Evolutionary conservation across 2,329 filamentous ascomycete species (phyloP), one percentile per base, ranked within the genome.

Genomic region (Lachnellula suecica): DNA sequence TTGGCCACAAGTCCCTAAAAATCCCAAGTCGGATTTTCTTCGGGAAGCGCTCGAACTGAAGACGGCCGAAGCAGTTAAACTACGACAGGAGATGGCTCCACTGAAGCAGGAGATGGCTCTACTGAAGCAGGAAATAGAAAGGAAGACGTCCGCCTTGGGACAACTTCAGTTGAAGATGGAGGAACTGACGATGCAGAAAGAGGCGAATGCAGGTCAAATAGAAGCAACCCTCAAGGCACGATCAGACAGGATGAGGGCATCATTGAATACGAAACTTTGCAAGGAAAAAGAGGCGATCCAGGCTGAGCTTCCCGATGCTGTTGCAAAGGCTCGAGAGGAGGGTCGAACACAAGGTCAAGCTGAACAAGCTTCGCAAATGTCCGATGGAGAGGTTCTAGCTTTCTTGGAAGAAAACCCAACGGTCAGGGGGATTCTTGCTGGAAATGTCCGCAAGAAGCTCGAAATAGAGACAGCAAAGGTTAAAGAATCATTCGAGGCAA

Each of bases 381-480:
- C 41, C 7, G 41, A 43, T 2, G 20, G 19, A 15, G 75, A 81
- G 46, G 77, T 56, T 17, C 75, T 81, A 4, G 76, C 79, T 35
- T 72, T 84, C 50, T 66, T 85, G 40, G 70, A 75, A 2, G 79
- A 71, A 6, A 83, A 84, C 60, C 57, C 73, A 2, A 83, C 79
- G 0, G 72, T 82, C 35, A 82, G 82, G 67, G 76, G 71, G 58
- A 84, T 85, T 52, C 73, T 85, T 51, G 70, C 76, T 7, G 73
- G 71, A 23, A 85, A 85, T n/a, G 81, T 88, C 47, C 88, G 81
- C 63, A 85, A 84, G 65, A 85, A 89, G 70, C 79, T 89, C 22
- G 82, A 86, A 15, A 72, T 75, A 2, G 79, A 91, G 63, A 78
- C 79, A 20, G 76, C 79, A 51, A 84, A 79, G 64, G 68, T 82